Evolutionary conservation across 768 basidiomycete species (phyloP).

Genomic region (Russula griseocarnosa): DNA sequence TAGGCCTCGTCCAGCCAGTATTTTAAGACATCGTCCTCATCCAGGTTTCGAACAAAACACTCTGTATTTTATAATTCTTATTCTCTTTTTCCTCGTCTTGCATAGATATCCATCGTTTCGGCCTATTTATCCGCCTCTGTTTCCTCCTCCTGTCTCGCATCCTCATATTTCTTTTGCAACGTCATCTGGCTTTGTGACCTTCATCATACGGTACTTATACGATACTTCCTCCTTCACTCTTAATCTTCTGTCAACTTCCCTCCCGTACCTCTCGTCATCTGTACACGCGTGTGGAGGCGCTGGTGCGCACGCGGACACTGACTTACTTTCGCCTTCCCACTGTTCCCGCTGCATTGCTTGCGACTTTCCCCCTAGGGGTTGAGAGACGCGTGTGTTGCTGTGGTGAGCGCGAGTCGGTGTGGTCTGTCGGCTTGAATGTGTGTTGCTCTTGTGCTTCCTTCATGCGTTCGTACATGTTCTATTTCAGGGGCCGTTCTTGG

Average conservation of each 20-base stretch:
- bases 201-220: slow-evolving; percentile 16
- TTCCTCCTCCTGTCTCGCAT: slow-evolving; percentile 24
- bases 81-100: slow-evolving; percentile 24
- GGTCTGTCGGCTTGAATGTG: slow-evolving; percentile 19
- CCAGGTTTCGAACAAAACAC: background rate
- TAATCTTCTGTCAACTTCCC: no score
- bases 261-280: background rate
- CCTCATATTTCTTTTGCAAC: slow-evolving; percentile 12
- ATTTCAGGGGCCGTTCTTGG: background rate
- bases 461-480: background rate
- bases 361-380: slow-evolving; percentile 49
- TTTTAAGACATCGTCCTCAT: slow-evolving; percentile 26
- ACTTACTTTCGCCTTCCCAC: slow-evolving; percentile 32
- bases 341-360: slow-evolving; percentile 30
- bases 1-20: slow-evolving; percentile 28
- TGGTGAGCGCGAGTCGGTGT: slow-evolving; percentile 46
- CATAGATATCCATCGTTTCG: slow-evolving; percentile 15
- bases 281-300: slow-evolving; percentile 2
- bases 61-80: slow-evolving; percentile 25
- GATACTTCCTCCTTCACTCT: background rate
- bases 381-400: slow-evolving; percentile 41
- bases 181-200: slow-evolving; percentile 1
- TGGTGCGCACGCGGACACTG: slow-evolving; percentile 7
- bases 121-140: slow-evolving; percentile 19
- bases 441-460: slow-evolving; percentile 10